Percentiles rank a stretch among this genome's conserved stretches.
phyloP scores from a whole-genome alignment of 352 stramenopile species.

The Globisporangium abappressorium region DNA sequence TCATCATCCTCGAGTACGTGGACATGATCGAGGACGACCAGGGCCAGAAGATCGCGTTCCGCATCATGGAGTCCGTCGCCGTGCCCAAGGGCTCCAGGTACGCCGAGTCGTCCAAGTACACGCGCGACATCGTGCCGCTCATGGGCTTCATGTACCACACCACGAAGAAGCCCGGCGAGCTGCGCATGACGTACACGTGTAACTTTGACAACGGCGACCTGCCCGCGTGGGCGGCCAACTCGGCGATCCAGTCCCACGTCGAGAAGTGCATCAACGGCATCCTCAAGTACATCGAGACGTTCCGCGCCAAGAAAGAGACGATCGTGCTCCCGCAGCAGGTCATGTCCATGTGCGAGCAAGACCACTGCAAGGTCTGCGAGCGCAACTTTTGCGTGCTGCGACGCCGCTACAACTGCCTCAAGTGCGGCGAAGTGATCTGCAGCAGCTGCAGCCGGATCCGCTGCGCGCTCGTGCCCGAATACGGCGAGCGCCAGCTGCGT shows the following conservation, averaged over 20 bases:
- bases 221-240: constrained; percentile 79
- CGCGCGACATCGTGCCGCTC: constrained; percentile 71
- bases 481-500: constrained; percentile 71
- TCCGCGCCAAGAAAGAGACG: constrained; percentile 60
- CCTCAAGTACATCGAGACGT: constrained; percentile 84
- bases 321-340: constrained; percentile 78
- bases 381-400: constrained; percentile 77
- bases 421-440: constrained; percentile 79
- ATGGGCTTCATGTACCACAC: constrained; percentile 89
- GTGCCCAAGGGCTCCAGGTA: constrained; percentile 54
- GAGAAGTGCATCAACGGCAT: constrained; percentile 86
- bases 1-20: constrained; percentile 86
- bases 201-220: constrained; percentile 85
- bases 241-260: constrained; percentile 82
- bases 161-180: constrained; percentile 70
- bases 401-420: constrained; percentile 80
- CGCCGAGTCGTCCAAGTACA: constrained; percentile 61
- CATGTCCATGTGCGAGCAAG: constrained; percentile 67
- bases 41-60: constrained; percentile 79
- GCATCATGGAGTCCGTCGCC: constrained; percentile 83
- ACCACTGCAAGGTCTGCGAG: constrained; percentile 66
- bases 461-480: constrained; percentile 56
- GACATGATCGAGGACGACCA: constrained; percentile 87
- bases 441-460: constrained; percentile 73
- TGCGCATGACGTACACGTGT: constrained; percentile 86